These are phyloP conservation scores for Abrus pulchellus DNA, from an alignment of 306 rosid genomes.

Conservation along the genomic window DNA sequence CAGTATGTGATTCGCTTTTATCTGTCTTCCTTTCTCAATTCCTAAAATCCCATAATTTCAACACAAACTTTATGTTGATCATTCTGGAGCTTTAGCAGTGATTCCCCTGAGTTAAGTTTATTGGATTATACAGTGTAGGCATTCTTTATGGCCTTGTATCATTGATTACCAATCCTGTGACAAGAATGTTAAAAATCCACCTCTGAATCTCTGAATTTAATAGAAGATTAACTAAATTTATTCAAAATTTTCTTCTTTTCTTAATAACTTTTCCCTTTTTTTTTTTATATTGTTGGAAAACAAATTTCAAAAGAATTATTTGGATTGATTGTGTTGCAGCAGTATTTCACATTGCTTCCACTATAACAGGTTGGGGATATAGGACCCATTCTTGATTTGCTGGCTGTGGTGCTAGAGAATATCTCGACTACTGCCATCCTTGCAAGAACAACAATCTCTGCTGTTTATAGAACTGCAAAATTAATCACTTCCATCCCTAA, in stretches of 20 bases:
- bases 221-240: constrained; percentile 30
- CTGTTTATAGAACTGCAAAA: constrained; percentile 81
- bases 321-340: constrained; percentile 33
- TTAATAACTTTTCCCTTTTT: neutral
- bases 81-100: constrained; percentile 5
- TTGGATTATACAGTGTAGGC: constrained; percentile 17
- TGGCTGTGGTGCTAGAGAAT: constrained; percentile 90
- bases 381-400: constrained; percentile 91
- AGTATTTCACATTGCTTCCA: constrained; percentile 38
- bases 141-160: constrained; percentile 18
- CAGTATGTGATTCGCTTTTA: too few species aligned
- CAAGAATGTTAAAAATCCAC: constrained; percentile 29
- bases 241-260: neutral
- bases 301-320: constrained; percentile 32
- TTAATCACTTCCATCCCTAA: constrained; percentile 79
- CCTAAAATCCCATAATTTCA: too few species aligned
- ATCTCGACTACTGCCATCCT: constrained; percentile 61
- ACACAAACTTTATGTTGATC: constrained; percentile 18
- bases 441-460: constrained; percentile 86
- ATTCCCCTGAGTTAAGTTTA: constrained; percentile 24
- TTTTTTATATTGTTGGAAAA: constrained; percentile 25
- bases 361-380: constrained; percentile 83
- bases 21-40: too few species aligned
- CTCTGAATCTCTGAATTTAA: constrained; percentile 22
- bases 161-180: neutral